These are phyloP conservation scores for Leucaena leucocephala DNA, from an alignment of 306 rosid genomes.

Conservation along the genomic window DNA sequence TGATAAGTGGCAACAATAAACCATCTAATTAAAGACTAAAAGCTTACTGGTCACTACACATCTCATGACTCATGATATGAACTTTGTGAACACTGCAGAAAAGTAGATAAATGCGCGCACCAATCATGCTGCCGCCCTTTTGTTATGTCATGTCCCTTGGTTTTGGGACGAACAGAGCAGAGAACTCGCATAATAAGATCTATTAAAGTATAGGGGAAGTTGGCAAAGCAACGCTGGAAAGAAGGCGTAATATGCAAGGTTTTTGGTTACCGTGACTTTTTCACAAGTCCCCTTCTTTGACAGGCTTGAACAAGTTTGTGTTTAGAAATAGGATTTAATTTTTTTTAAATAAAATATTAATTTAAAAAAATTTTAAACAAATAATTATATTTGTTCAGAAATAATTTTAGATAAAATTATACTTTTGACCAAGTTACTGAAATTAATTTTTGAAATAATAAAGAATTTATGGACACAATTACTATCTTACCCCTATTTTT, in stretches of 20 bases:
- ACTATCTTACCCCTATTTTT: too few relatives aligned
- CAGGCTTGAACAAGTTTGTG: slow-evolving; percentile 11
- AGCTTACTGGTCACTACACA: too few relatives aligned
- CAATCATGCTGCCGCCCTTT: neutral
- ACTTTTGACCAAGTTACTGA: too few relatives aligned
- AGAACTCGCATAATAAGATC: neutral
- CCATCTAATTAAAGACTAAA: neutral
- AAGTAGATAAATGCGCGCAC: neutral
- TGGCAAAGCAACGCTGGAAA: slow-evolving; percentile 2
- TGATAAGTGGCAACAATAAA: too few relatives aligned
- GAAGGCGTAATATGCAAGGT: slow-evolving; percentile 30
- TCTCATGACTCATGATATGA: neutral
- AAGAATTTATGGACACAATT: too few relatives aligned
- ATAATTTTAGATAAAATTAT: too few relatives aligned
- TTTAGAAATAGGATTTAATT: too few relatives aligned
- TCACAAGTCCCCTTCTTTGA: neutral
- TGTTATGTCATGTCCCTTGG: neutral
- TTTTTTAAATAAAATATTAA: too few relatives aligned
- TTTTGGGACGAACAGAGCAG: neutral
- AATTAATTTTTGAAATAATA: too few relatives aligned
- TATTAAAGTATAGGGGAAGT: neutral
- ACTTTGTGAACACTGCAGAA: neutral
- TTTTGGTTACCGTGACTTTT: neutral
- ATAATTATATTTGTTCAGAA: too few relatives aligned
- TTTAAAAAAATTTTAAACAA: too few relatives aligned